Evolutionary conservation across 108 stramenopile species (phyloP), one percentile per base, ranked within the genome.

Genomic region (Fragilaria crotonensis): DNA sequence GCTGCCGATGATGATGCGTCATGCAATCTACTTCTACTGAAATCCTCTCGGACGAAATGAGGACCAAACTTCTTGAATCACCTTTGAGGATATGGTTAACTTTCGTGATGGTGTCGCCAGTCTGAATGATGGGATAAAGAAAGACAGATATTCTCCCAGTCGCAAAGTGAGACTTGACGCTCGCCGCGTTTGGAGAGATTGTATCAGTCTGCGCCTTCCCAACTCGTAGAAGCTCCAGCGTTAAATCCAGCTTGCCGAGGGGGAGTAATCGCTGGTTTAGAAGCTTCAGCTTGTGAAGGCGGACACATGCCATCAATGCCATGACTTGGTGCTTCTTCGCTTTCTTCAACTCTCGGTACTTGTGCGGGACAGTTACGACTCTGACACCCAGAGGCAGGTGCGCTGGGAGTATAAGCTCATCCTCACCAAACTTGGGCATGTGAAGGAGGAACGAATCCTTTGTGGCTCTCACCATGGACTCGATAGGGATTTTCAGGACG

Each of bases 251-350:
- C 11, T 52, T 36, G n/a, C 57, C 62, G 1, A 84, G 54, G 5
- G 83, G 83, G 23, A 84, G 70, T 0, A 84, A 60, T 9, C 83
- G 60, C 47, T 77, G 70, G 60, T 72, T 79, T 3, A 79, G 56
- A 21, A 80, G 61, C 22, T 67, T 68, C 11, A 60, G 45, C 32
- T 63, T 62, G 57, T 84, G 73, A 46, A 84, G 71, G 18, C 83
- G 70, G 9, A 80, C 77, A 47, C 78, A 80, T 46, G 83, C 83
- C 49, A 77, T 70, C 25, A 84, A 45, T 55, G 76, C 59, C 52
- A 84, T 45, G 32, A 80, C 14, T 25, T 67, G 62, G 29, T 77
- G 60, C 50, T 62, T 71, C 33, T 72, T 74, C 31, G 46, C 59
- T 29, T 61, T 67, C n/a, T 66, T 1, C 9, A 23, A 33, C 14